phyloP scores from a whole-genome alignment of 805 yeast species.

The Suhomyces prunicola region DNA sequence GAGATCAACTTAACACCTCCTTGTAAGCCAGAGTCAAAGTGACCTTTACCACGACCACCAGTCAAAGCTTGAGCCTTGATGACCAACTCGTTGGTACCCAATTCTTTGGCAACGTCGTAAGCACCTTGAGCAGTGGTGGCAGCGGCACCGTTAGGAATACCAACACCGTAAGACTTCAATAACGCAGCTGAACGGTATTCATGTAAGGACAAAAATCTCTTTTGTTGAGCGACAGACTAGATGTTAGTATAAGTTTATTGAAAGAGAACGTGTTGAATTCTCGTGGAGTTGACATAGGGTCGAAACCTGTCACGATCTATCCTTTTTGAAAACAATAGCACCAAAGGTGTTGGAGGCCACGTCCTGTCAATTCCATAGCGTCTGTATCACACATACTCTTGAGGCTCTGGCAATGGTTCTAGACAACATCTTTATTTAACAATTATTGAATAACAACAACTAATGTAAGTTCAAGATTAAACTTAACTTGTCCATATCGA shows the following conservation, averaged over 20 bases:
- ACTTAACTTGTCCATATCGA: constrained; percentile 1
- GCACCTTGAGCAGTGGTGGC: constrained; percentile 91
- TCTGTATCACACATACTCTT: constrained; percentile 34
- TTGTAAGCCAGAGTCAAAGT: constrained; percentile 90
- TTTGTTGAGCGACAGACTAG: constrained; percentile 30
- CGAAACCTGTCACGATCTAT: neutral
- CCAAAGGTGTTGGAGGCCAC: neutral
- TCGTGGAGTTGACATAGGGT: neutral
- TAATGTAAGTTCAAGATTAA: neutral
- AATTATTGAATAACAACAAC: neutral
- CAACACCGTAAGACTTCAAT: constrained; percentile 77
- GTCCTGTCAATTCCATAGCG: neutral
- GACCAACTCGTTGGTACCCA: constrained; percentile 80
- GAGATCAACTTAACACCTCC: constrained; percentile 94
- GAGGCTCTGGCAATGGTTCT: constrained; percentile 42
- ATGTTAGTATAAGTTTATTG: constrained; percentile 15
- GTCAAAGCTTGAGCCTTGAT: constrained; percentile 98
- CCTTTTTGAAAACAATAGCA: neutral
- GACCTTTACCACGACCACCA: constrained; percentile 99
- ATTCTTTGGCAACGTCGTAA: constrained; percentile 69
- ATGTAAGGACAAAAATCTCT: constrained; percentile 84
- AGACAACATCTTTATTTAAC: constrained; percentile 32
- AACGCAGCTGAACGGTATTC: constrained; percentile 94
- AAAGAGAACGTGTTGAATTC: neutral
- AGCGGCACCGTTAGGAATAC: constrained; percentile 88